Conservation (phyloP, 2,329 filamentous ascomycete species). For the Aspergillus japonicus region DNA sequence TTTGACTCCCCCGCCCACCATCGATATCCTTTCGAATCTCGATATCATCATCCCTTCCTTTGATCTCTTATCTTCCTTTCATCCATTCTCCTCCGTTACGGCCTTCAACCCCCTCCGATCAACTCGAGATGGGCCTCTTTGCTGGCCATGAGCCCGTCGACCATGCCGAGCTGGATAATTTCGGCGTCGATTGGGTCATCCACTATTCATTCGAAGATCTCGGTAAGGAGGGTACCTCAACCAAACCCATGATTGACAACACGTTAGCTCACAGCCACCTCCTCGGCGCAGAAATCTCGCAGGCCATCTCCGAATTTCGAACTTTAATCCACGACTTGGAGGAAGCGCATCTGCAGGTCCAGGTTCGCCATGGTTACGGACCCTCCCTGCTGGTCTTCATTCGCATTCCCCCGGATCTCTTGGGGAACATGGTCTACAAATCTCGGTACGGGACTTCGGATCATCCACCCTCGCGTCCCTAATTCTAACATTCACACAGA, state of each 20-base stretch:
- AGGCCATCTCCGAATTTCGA: conserved; percentile 73
- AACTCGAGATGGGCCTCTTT: conserved; percentile 28
- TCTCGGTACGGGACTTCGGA: conserved; percentile 51
- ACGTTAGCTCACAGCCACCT: conserved; percentile 3
- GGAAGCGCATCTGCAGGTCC: conserved; percentile 76
- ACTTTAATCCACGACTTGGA: conserved; percentile 74
- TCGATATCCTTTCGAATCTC: neutral
- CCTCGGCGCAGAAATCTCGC: conserved; percentile 56
- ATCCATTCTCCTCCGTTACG: neutral
- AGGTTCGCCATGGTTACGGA: conserved; percentile 77
- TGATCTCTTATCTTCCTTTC: conserved; percentile 5
- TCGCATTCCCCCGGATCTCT: conserved; percentile 72
- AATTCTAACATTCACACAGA: conserved; percentile 45
- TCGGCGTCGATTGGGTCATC: conserved; percentile 85
- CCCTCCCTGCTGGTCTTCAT: conserved; percentile 79
- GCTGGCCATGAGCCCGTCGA: conserved; percentile 20
- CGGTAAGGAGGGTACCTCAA: conserved; percentile 47
- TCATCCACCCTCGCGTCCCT: neutral
- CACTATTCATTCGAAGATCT: conserved; percentile 70
- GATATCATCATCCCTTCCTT: conserved; percentile 1
- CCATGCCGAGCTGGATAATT: conserved; percentile 49
- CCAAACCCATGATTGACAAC: conserved; percentile 2
- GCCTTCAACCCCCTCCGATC: neutral
- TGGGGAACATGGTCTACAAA: conserved; percentile 79
- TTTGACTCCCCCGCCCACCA: neutral